phyloP scores from a whole-genome alignment of 768 basidiomycete genomes.

The Phaffia australis region DNA sequence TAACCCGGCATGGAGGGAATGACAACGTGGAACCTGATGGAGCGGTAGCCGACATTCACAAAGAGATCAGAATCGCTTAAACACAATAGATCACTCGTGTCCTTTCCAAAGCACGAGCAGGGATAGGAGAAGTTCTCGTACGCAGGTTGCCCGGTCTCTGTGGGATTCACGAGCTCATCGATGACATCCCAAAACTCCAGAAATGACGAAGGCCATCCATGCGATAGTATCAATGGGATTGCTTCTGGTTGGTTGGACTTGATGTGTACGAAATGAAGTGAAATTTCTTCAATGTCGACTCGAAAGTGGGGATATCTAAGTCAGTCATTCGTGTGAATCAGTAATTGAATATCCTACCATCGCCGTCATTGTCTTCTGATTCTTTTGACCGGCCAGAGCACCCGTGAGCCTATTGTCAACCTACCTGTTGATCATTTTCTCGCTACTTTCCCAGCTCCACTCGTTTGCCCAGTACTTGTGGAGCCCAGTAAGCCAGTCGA shows the following conservation, averaged over 20 bases:
- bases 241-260: slow-evolving; percentile 29
- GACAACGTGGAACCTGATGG: slow-evolving; percentile 28
- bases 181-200: slow-evolving; percentile 38
- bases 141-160: slow-evolving; percentile 12
- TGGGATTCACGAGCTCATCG: slow-evolving; percentile 33
- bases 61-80: neutral
- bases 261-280: slow-evolving; percentile 31
- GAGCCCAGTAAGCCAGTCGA: slow-evolving; percentile 7
- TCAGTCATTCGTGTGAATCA: neutral
- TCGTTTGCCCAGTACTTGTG: slow-evolving; percentile 25
- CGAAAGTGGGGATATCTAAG: slow-evolving; percentile 27
- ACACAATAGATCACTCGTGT: too few species aligned
- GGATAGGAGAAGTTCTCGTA: neutral
- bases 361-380: neutral
- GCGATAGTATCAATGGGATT: slow-evolving; percentile 31
- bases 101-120: neutral
- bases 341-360: neutral
- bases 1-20: slow-evolving; percentile 29
- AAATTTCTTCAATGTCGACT: slow-evolving; percentile 22
- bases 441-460: slow-evolving; percentile 27
- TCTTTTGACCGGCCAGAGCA: neutral
- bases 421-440: slow-evolving; percentile 25
- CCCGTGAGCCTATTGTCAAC: neutral
- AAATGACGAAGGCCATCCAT: slow-evolving; percentile 40
- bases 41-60: neutral